A percentile compares a stretch with the other conserved stretches of the same genome.
Evolutionary conservation across 208 protist species (phyloP).

Genomic region (Kentomonas sorsogonicus): DNA sequence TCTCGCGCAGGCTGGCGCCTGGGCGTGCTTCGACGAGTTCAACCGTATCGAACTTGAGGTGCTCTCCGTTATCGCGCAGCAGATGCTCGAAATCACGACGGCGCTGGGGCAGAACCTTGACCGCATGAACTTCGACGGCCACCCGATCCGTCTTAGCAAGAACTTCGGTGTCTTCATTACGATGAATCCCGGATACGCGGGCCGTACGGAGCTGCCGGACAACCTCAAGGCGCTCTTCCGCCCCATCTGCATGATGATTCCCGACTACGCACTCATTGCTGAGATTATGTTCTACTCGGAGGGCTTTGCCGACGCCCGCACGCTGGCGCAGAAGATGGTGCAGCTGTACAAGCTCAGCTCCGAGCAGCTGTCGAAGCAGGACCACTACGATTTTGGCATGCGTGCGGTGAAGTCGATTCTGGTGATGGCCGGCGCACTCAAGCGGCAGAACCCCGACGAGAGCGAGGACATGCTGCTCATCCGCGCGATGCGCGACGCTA

Average conservation of each 20-base stretch:
- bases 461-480: slow-evolving; percentile 94
- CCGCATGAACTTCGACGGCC: slow-evolving; percentile 92
- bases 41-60: slow-evolving; percentile 97
- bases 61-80: slow-evolving; percentile 94
- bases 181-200: slow-evolving; percentile 98
- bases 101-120: slow-evolving; percentile 78
- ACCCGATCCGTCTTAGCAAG: slow-evolving; percentile 85
- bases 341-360: slow-evolving; percentile 95
- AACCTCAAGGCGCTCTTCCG: slow-evolving; percentile 97
- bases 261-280: slow-evolving; percentile 95
- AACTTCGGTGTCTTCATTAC: slow-evolving; percentile 97
- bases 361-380: slow-evolving; percentile 95
- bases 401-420: slow-evolving; percentile 95
- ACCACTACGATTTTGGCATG: slow-evolving; percentile 97
- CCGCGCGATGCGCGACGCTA: slow-evolving; percentile 91
- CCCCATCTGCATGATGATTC: slow-evolving; percentile 97
- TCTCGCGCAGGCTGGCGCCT: slow-evolving; percentile 92
- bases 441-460: slow-evolving; percentile 84
- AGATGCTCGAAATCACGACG: slow-evolving; percentile 94
- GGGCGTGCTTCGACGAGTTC: slow-evolving; percentile 98
- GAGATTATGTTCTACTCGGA: slow-evolving; percentile 98
- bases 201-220: slow-evolving; percentile 96
- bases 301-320: slow-evolving; percentile 94
- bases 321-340: slow-evolving; percentile 94
- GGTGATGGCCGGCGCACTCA: slow-evolving; percentile 91